Base-by-base conservation (phyloP, 208 protist genomes). In the Strigomonas culicis region DNA sequence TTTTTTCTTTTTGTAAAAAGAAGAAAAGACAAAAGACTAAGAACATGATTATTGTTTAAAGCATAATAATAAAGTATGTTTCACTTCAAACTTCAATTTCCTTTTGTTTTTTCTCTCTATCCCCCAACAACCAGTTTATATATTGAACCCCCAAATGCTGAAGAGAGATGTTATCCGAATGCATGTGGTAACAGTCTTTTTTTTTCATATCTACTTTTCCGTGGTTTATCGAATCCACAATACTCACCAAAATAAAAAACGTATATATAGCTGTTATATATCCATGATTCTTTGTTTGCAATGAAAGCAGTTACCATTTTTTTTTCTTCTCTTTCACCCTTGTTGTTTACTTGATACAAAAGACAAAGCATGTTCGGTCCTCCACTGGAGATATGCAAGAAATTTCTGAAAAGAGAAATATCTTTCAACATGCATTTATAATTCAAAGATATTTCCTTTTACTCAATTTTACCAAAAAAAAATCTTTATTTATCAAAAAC, bases 251-350 rank as follows among this genome's bases (percentile, higher is more conserved):
- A n/a, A 46, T n/a, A 46, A 46, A 41, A 22, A 52, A 39, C 46
- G 27, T 34, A 8, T 31, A 46, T 58, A 17, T 31, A 19, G 2
- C 17, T 49, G 13, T 19, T 36, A 36, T 66, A 19, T 34, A 32
- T 52, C 28, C 43, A 68, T 36, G 43, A 50, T 1, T 31, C 41
- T 47, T n/a, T 51, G 30, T 28, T 61, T 32, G n/a, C 43, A 6
- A n/a, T 44, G 2, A 59, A 1, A 28, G 6, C 4, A 27, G 10
- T 59, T 59, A 32, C 50, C 24, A 57, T 61, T 56, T 55, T 59
- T 41, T 46, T 46, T 50, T 70, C 56, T 75, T 30, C 19, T 55
- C 50, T 51, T 21, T 52, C 32, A 46, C 39, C 17, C 58, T 22
- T 32, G 25, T 63, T 25, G 8, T 25, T 25, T 55, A 7, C 49